A percentile compares a stretch with the other conserved stretches of the same genome.
These are phyloP conservation scores for Pelargonium exstipulatum DNA, from an alignment of 441 rosid genomes.

Conservation along the genomic window DNA sequence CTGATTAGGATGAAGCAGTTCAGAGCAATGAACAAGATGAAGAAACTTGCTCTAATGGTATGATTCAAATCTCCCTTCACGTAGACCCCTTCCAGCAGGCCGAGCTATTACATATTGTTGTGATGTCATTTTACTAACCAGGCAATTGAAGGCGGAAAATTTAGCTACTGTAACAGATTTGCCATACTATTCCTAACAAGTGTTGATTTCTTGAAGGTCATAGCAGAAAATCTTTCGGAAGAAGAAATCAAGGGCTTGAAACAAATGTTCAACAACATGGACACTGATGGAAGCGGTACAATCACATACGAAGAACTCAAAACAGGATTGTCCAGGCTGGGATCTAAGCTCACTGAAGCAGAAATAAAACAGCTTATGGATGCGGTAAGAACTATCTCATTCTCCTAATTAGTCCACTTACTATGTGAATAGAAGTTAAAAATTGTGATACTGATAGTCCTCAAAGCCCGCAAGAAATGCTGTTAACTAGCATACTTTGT, in stretches of 20 bases:
- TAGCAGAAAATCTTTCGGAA: conserved; percentile 65
- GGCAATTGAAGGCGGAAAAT: background rate
- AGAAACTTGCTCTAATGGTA: conserved; percentile 84
- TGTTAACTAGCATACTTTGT: conserved; percentile 12
- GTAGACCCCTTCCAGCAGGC: background rate
- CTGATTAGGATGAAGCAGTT: conserved; percentile 73
- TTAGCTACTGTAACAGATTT: background rate
- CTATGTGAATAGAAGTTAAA: background rate
- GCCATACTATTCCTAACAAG: background rate
- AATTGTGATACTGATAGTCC: background rate
- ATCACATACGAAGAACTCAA: conserved; percentile 75
- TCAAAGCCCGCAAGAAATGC: background rate
- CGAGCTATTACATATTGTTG: background rate
- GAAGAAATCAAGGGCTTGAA: conserved; percentile 80
- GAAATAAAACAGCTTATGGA: conserved; percentile 84
- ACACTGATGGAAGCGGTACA: conserved; percentile 71
- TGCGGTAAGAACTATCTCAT: conserved; percentile 48
- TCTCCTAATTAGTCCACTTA: background rate
- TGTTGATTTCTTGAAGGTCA: conserved; percentile 39
- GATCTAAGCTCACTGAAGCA: conserved; percentile 66
- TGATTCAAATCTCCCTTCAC: background rate
- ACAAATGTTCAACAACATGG: conserved; percentile 85
- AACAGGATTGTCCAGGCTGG: conserved; percentile 56
- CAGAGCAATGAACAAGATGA: conserved; percentile 83
- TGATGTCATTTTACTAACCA: background rate